phyloP scores from a whole-genome alignment of 108 stramenopile genomes.

The Aurantiochytrium sp. region DNA sequence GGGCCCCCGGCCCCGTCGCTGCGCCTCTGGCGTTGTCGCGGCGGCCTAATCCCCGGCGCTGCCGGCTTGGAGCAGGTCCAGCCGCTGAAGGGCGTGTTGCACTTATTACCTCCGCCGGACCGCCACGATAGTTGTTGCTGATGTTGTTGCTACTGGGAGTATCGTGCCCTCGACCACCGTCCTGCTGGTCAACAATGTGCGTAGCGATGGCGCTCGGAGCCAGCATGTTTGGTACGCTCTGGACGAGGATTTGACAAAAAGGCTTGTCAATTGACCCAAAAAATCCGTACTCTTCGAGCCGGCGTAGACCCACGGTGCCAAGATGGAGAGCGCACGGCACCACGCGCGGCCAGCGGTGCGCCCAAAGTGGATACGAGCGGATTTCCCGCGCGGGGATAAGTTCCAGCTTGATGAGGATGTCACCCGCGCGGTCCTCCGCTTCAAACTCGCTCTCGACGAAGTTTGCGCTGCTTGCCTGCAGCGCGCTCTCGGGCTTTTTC shows the following conservation, averaged over 20 bases:
- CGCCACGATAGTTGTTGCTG: too few relatives aligned
- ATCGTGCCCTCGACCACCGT: too few relatives aligned
- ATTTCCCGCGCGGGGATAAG: background rate
- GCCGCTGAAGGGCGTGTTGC: too few relatives aligned
- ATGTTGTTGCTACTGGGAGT: too few relatives aligned
- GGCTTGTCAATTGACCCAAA: background rate
- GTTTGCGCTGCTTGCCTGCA: background rate
- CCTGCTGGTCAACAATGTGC: background rate
- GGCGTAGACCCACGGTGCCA: constrained; percentile 1
- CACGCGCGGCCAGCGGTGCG: constrained; percentile 21
- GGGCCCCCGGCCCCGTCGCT: too few relatives aligned
- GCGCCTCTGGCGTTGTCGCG: too few relatives aligned
- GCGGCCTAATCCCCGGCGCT: too few relatives aligned
- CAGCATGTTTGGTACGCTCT: constrained; percentile 11
- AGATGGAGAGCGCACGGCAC: background rate
- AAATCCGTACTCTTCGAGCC: background rate
- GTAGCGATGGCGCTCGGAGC: background rate
- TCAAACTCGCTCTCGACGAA: background rate
- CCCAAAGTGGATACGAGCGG: background rate
- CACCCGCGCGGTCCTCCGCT: background rate
- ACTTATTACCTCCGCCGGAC: too few relatives aligned
- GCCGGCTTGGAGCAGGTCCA: too few relatives aligned
- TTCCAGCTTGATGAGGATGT: constrained; percentile 20
- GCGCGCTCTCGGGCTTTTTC: background rate
- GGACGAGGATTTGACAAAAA: background rate